Percentiles rank a stretch among this genome's conserved stretches.
These are phyloP conservation scores for Magnaporthiopsis poae DNA, from an alignment of 2,329 filamentous ascomycete species.

Conservation along the genomic window DNA sequence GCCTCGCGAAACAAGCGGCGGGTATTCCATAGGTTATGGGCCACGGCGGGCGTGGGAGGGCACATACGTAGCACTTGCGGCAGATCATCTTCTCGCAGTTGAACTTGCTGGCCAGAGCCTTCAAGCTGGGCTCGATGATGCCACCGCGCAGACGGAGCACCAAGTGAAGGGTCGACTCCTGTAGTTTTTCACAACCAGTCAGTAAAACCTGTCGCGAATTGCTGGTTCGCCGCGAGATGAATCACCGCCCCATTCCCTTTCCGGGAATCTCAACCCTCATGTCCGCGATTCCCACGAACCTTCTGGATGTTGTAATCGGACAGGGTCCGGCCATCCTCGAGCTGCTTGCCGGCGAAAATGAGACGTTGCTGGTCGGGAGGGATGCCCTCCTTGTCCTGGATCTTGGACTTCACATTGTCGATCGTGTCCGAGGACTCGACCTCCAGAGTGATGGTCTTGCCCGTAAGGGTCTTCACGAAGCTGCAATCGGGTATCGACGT, in stretches of 20 bases:
- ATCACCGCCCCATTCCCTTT: background rate
- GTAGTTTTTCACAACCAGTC: slow-evolving; percentile 15
- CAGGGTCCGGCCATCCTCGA: slow-evolving; percentile 93
- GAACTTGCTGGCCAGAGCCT: slow-evolving; percentile 97
- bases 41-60: slow-evolving; percentile 2
- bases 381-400: slow-evolving; percentile 99
- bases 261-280: background rate
- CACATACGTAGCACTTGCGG: slow-evolving; percentile 98
- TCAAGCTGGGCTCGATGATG: slow-evolving; percentile 98
- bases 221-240: background rate
- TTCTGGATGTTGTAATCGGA: slow-evolving; percentile 99
- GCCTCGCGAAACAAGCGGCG: background rate
- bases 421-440: slow-evolving; percentile 98
- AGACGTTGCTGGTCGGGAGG: slow-evolving; percentile 95
- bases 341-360: slow-evolving; percentile 98
- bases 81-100: slow-evolving; percentile 99
- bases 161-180: slow-evolving; percentile 97
- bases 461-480: slow-evolving; percentile 99
- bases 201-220: slow-evolving; percentile 1
- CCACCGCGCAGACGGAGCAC: slow-evolving; percentile 98
- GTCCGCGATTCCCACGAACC: slow-evolving; percentile 42
- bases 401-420: slow-evolving; percentile 99
- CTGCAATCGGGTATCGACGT: slow-evolving; percentile 33
- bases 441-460: slow-evolving; percentile 99
- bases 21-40: background rate